Percentiles rank a stretch among this genome's conserved stretches.
Evolutionary conservation across 164 flowering plant genomes (phyloP).

Genomic region (Aristolochia fimbriata): DNA sequence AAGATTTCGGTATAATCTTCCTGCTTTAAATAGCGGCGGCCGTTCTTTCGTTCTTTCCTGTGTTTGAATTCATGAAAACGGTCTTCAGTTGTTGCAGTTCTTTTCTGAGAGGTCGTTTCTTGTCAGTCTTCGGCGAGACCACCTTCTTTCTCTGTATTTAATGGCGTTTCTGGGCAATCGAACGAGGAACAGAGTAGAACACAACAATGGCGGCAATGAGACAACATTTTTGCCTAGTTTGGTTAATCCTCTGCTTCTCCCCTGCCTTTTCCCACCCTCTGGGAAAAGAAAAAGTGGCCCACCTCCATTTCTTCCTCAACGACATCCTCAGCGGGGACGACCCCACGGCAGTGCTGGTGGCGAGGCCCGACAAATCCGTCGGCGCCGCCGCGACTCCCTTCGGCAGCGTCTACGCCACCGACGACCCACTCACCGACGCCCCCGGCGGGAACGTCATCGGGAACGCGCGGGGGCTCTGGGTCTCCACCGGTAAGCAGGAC

Average conservation of each 20-base stretch:
- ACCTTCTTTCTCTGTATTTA: too few relatives aligned
- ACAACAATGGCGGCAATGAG: not conserved
- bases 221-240: not conserved
- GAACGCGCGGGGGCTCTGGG: slow-evolving; percentile 27
- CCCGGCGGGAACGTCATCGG: slow-evolving; percentile 27
- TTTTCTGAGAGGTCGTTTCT: too few relatives aligned
- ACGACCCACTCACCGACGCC: slow-evolving; percentile 32
- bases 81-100: too few relatives aligned
- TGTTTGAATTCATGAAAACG: too few relatives aligned
- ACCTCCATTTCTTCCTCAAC: slow-evolving; percentile 46
- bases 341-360: slow-evolving; percentile 27
- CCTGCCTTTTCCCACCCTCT: not conserved
- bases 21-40: too few relatives aligned
- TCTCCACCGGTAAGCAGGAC: slow-evolving; percentile 35
- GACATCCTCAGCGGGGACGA: slow-evolving; percentile 33
- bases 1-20: too few relatives aligned
- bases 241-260: not conserved
- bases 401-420: slow-evolving; percentile 30
- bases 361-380: slow-evolving; percentile 13
- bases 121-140: too few relatives aligned
- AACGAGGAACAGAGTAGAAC: too few relatives aligned
- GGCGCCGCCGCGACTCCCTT: slow-evolving; percentile 23
- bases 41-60: too few relatives aligned
- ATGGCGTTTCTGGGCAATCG: too few relatives aligned
- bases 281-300: not conserved